Conservation (phyloP, 768 basidiomycete genomes). For the Neoboletus magnificus region DNA sequence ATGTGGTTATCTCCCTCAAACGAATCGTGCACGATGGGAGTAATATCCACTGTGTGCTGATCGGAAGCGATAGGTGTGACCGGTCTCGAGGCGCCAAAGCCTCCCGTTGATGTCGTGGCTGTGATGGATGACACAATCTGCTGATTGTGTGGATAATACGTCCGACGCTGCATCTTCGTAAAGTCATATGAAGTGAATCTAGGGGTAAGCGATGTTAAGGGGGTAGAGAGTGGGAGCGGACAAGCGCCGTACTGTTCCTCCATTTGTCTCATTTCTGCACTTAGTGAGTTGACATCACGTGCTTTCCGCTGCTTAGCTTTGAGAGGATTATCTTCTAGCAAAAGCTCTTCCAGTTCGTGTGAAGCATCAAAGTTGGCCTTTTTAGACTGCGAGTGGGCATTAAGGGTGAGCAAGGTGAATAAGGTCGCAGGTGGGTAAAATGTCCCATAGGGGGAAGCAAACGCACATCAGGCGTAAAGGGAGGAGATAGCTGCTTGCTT, state of each 20-base stretch:
- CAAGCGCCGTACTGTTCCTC: conserved; percentile 82
- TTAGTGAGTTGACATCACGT: conserved; percentile 76
- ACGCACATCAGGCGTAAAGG: conserved; percentile 87
- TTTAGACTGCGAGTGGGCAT: conserved; percentile 64
- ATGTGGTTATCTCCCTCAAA: conserved; percentile 38
- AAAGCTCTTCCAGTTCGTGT: conserved; percentile 92
- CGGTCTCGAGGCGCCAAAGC: conserved; percentile 67
- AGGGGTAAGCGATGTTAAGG: conserved; percentile 2
- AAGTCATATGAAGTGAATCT: conserved; percentile 94
- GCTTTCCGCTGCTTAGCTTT: conserved; percentile 93
- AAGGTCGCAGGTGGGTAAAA: neutral
- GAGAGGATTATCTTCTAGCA: conserved; percentile 94
- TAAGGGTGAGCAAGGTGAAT: conserved; percentile 1
- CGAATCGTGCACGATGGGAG: conserved; percentile 43
- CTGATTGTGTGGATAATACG: conserved; percentile 86
- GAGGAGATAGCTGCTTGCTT: conserved; percentile 67
- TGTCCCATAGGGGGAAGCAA: neutral
- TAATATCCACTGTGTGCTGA: conserved; percentile 42
- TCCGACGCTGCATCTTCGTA: conserved; percentile 85
- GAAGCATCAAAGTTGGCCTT: conserved; percentile 99
- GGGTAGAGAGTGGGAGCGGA: neutral
- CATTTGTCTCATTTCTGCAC: conserved; percentile 94
- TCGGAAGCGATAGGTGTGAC: conserved; percentile 57
- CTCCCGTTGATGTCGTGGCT: conserved; percentile 71
- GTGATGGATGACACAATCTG: conserved; percentile 59